A percentile compares a stretch with the other conserved stretches of the same genome.
Evolutionary conservation across 768 basidiomycete genomes (phyloP).

Genomic region (Lepiota brunneoincarnata): DNA sequence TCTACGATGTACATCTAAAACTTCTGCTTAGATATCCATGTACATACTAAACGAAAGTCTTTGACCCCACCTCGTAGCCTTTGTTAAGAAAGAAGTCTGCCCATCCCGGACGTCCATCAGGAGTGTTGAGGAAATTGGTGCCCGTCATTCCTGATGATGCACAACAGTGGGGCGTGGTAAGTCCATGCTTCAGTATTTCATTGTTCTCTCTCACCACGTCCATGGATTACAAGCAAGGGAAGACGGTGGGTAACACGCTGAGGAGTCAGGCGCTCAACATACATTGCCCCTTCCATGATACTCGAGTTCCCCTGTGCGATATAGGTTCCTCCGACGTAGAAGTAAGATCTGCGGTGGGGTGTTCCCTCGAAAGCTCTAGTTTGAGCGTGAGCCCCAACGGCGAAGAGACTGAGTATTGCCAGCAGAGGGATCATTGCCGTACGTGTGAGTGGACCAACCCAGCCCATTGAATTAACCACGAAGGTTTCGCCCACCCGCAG

Average conservation of each 20-base stretch:
- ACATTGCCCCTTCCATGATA: slow-evolving; percentile 45
- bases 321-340: slow-evolving; percentile 47
- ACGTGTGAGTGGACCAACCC: neutral
- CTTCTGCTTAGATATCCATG: neutral
- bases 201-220: slow-evolving; percentile 29
- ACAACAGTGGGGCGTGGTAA: neutral
- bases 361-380: slow-evolving; percentile 12
- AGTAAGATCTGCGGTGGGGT: slow-evolving; percentile 43
- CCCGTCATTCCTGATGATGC: slow-evolving; percentile 44
- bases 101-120: slow-evolving; percentile 54
- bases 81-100: slow-evolving; percentile 50
- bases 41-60: neutral
- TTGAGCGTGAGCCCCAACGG: neutral
- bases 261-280: slow-evolving; percentile 50
- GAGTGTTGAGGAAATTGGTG: slow-evolving; percentile 50
- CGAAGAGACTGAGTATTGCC: neutral
- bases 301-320: slow-evolving; percentile 29
- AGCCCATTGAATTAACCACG: no score
- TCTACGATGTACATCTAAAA: slow-evolving; percentile 43
- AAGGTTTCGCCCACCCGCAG: no score
- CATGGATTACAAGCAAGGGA: slow-evolving; percentile 48
- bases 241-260: slow-evolving; percentile 31
- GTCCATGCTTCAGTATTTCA: neutral
- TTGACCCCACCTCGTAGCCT: slow-evolving; percentile 45
- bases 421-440: neutral